phyloP scores from a whole-genome alignment of 208 protist species.

The Leishmania guyanensis region DNA sequence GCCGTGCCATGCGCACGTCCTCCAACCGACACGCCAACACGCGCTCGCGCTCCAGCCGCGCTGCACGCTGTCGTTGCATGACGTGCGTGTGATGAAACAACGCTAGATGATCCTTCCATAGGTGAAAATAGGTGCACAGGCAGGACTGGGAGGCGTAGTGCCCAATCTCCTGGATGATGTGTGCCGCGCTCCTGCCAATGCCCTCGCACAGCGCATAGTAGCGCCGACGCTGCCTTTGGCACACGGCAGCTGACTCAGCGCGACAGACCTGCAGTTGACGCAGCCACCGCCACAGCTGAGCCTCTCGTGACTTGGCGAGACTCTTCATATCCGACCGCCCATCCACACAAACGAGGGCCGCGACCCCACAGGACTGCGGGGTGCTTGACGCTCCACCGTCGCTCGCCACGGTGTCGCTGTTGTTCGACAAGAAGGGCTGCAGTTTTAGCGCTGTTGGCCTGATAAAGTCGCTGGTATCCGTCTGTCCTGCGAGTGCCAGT shows the following conservation, averaged over 20 bases:
- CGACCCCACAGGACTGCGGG: background rate
- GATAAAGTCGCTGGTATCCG: background rate
- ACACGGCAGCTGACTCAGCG: slow-evolving; percentile 50
- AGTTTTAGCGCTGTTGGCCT: background rate
- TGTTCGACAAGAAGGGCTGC: background rate
- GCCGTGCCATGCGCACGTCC: background rate
- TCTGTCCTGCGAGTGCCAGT: background rate
- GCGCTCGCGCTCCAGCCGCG: slow-evolving; percentile 32
- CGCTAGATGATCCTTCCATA: slow-evolving; percentile 50
- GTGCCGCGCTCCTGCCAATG: slow-evolving; percentile 37
- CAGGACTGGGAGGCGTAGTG: slow-evolving; percentile 35
- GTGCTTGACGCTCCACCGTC: background rate
- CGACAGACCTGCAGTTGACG: slow-evolving; percentile 54
- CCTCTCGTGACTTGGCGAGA: slow-evolving; percentile 38
- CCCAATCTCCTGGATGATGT: slow-evolving; percentile 48
- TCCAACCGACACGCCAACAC: slow-evolving; percentile 16
- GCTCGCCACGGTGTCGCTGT: background rate
- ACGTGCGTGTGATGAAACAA: slow-evolving; percentile 56
- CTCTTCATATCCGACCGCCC: slow-evolving; percentile 38
- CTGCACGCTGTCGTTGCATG: slow-evolving; percentile 49
- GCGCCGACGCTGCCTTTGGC: slow-evolving; percentile 58
- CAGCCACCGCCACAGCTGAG: slow-evolving; percentile 47
- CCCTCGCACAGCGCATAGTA: slow-evolving; percentile 53
- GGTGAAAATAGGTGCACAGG: slow-evolving; percentile 39
- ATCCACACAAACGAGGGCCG: slow-evolving; percentile 44